phyloP scores from a whole-genome alignment of 164 flowering plant species.

The Malania oleifera region DNA sequence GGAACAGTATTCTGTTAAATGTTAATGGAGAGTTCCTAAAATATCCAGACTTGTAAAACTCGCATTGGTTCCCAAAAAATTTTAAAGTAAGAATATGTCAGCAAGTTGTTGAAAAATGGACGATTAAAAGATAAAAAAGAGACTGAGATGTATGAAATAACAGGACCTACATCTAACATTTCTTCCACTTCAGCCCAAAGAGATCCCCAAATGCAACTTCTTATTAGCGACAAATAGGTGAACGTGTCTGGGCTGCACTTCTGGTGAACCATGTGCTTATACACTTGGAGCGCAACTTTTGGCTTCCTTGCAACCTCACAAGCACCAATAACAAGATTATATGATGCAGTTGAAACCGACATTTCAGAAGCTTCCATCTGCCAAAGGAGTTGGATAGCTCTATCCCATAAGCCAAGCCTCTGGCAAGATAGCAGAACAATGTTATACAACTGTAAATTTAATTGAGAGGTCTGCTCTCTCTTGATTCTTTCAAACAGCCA shows the following conservation, averaged over 20 bases:
- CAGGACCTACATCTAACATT: conserved; percentile 57
- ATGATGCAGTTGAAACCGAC: conserved; percentile 47
- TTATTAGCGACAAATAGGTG: conserved; percentile 61
- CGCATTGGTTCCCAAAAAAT: too few relatives aligned
- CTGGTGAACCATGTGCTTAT: conserved; percentile 69
- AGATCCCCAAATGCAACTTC: conserved; percentile 84
- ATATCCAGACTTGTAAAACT: too few relatives aligned
- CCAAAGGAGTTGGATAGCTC: conserved; percentile 78
- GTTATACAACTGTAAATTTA: conserved; percentile 57
- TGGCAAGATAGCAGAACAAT: conserved; percentile 70
- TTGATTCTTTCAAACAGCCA: conserved; percentile 56
- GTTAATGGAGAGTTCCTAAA: too few relatives aligned
- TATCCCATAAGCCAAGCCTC: conserved; percentile 71
- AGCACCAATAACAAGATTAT: conserved; percentile 70
- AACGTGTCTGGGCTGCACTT: conserved; percentile 63
- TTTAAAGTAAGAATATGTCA: not conserved
- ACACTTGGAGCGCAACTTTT: conserved; percentile 70
- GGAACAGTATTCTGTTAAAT: too few relatives aligned
- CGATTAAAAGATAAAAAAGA: not conserved
- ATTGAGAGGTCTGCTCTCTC: conserved; percentile 24
- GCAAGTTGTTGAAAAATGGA: not conserved
- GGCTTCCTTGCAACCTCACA: conserved; percentile 85
- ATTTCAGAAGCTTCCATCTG: conserved; percentile 70
- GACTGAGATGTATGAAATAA: not conserved
- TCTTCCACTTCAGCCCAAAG: conserved; percentile 64